phyloP scores from a whole-genome alignment of 257 asterid genomes.

The Ophiorrhiza pumila region DNA sequence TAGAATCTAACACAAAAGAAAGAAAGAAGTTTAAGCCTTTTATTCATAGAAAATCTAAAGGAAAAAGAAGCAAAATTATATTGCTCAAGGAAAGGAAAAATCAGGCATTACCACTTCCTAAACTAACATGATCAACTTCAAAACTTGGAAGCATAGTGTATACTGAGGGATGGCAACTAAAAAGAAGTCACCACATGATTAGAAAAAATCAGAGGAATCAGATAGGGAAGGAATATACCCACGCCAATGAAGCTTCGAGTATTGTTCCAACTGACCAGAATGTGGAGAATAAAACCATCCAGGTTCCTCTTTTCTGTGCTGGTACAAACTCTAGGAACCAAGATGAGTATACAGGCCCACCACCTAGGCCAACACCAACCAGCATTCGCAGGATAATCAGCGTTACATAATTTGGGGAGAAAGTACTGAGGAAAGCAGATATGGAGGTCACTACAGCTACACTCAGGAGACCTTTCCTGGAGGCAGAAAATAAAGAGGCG shows the following conservation, averaged over 20 bases:
- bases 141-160: not conserved
- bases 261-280: conserved; percentile 78
- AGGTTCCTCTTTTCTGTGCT: conserved; percentile 54
- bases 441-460: conserved; percentile 58
- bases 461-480: conserved; percentile 70
- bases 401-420: conserved; percentile 55
- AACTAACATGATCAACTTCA: too few relatives aligned
- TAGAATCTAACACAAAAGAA: not conserved
- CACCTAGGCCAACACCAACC: conserved; percentile 80
- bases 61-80: not conserved
- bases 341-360: conserved; percentile 72
- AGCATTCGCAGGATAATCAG: conserved; percentile 52
- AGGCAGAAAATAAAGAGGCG: conserved; percentile 16
- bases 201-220: not conserved
- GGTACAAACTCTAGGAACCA: conserved; percentile 93
- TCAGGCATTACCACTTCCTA: not conserved
- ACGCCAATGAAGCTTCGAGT: conserved; percentile 72
- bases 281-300: conserved; percentile 72
- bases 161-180: not conserved
- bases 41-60: not conserved
- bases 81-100: not conserved
- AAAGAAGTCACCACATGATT: not conserved
- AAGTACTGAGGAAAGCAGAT: conserved; percentile 52
- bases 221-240: conserved; percentile 39
- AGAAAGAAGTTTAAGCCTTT: too few relatives aligned